Evolutionary conservation across 331 rosid genomes (phyloP).

Genomic region (Pyracantha coccinea): DNA sequence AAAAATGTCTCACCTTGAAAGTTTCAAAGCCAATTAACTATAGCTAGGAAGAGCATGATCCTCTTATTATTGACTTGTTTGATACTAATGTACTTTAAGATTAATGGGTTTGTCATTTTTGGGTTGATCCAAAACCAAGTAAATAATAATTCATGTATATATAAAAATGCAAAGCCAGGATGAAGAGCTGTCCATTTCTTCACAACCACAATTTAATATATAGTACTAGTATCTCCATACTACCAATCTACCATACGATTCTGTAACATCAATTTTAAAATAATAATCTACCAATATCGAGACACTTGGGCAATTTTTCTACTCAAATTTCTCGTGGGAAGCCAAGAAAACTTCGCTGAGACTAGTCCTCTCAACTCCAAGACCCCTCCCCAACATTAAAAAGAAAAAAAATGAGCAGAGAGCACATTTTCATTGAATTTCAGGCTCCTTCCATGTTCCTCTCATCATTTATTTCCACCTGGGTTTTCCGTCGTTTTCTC

Average conservation of each 20-base stretch:
- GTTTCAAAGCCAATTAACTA: not conserved
- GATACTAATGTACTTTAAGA: not conserved
- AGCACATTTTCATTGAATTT: slow-evolving; percentile 17
- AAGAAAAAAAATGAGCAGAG: slow-evolving; percentile 9
- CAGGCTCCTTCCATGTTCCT: slow-evolving; percentile 22
- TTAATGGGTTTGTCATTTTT: not conserved
- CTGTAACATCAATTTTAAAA: not conserved
- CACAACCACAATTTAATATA: not conserved
- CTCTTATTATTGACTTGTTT: not conserved
- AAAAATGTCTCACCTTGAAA: too few species aligned
- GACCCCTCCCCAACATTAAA: not conserved
- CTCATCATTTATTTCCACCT: slow-evolving; percentile 35
- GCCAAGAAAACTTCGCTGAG: slow-evolving; percentile 17
- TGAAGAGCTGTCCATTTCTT: not conserved
- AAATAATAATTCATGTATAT: too few species aligned
- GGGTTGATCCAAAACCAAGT: not conserved
- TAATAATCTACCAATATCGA: slow-evolving; percentile 28
- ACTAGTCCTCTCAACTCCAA: slow-evolving; percentile 21
- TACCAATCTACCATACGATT: slow-evolving; percentile 23
- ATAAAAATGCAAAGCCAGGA: not conserved
- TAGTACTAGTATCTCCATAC: not conserved
- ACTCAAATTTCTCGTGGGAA: not conserved
- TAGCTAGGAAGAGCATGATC: not conserved
- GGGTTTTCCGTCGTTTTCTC: slow-evolving; percentile 16
- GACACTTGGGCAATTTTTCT: slow-evolving; percentile 39